Conservation (phyloP, 306 rosid species). For the Glycine latifolia region DNA sequence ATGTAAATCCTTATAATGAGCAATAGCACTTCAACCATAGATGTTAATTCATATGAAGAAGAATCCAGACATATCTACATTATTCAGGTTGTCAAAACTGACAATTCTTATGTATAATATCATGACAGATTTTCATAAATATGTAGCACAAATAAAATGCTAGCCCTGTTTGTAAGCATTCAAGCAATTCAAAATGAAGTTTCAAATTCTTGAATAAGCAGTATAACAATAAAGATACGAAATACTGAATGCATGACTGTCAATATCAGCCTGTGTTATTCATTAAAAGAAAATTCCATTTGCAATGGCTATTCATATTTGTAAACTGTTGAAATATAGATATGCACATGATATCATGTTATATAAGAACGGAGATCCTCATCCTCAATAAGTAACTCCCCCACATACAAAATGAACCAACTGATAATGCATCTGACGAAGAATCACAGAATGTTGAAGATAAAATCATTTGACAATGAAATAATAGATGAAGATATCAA, state of each 20-base stretch:
- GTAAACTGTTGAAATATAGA: not conserved
- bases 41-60: not conserved
- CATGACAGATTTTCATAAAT: slow-evolving; percentile 28
- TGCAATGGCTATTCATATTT: slow-evolving; percentile 15
- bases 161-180: slow-evolving; percentile 22
- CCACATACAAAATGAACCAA: not conserved
- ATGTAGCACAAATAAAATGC: slow-evolving; percentile 25
- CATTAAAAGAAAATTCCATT: slow-evolving; percentile 21
- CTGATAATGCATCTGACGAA: slow-evolving; percentile 7
- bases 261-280: not conserved
- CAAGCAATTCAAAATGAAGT: slow-evolving; percentile 3
- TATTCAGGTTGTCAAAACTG: slow-evolving; percentile 10
- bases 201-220: not conserved
- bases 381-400: slow-evolving; percentile 16
- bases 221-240: slow-evolving; percentile 2
- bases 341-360: slow-evolving; percentile 5
- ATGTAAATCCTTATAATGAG: not conserved
- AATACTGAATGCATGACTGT: slow-evolving; percentile 27
- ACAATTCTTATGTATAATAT: slow-evolving; percentile 6
- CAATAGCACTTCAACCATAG: slow-evolving; percentile 29
- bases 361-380: slow-evolving; percentile 15
- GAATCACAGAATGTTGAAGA: not conserved
- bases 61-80: slow-evolving; percentile 20
- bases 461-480: slow-evolving; percentile 27
- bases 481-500: slow-evolving; percentile 28